Evolutionary conservation across 225 moss, liverwort and hornwort species (phyloP).

Genomic region (Physcomitrellopsis africana): DNA sequence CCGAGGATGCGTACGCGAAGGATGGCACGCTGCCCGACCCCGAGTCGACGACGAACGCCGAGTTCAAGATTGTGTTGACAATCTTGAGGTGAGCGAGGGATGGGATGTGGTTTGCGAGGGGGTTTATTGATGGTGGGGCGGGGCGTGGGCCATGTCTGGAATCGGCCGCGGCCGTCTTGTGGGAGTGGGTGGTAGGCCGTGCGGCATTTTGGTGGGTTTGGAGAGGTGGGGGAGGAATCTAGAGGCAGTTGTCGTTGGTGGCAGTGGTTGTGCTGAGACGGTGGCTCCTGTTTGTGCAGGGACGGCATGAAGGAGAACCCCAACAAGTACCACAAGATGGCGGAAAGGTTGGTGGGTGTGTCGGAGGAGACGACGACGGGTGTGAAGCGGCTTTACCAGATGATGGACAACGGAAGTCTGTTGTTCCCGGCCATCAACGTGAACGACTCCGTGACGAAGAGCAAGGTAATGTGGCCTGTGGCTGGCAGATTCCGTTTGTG

Average conservation of each 20-base stretch:
- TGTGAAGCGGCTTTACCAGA: conserved; percentile 74
- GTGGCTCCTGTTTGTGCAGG: not conserved
- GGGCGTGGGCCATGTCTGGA: not conserved
- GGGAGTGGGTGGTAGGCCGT: no score
- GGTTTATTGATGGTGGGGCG: not conserved
- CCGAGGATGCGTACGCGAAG: conserved; percentile 68
- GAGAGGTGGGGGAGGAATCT: no score
- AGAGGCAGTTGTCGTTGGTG: no score
- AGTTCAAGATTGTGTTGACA: conserved; percentile 67
- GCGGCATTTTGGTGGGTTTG: no score
- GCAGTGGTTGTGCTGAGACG: no score
- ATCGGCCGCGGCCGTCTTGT: conserved; percentile 40
- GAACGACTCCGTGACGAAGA: conserved; percentile 77
- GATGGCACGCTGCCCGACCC: conserved; percentile 63
- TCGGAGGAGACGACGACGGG: conserved; percentile 82
- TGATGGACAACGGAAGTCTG: conserved; percentile 53
- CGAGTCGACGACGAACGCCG: conserved; percentile 57
- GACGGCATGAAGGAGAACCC: conserved; percentile 67
- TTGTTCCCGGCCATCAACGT: conserved; percentile 79
- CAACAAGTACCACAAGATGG: conserved; percentile 69
- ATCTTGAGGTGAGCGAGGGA: conserved; percentile 38
- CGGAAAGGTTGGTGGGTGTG: conserved; percentile 65
- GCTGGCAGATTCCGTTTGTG: no score
- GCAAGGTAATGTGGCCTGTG: conserved; percentile 38
- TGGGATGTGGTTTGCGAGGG: not conserved